These are phyloP conservation scores for Sporobolomyces pararoseus DNA, from an alignment of 768 basidiomycete species.

Conservation along the genomic window DNA sequence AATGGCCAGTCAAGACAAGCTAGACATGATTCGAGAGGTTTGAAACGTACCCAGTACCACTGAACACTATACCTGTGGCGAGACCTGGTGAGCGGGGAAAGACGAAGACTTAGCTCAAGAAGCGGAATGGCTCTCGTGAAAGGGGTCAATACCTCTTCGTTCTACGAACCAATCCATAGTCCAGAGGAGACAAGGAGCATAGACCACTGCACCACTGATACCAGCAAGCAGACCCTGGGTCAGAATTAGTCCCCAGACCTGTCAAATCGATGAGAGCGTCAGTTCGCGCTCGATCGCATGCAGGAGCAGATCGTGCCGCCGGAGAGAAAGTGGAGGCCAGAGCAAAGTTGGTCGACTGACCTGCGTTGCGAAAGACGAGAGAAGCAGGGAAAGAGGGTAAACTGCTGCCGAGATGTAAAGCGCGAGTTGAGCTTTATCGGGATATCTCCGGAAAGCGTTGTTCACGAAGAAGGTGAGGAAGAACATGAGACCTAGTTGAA, in stretches of 20 bases:
- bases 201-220: constrained; percentile 5
- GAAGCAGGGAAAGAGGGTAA: constrained; percentile 6
- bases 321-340: no score
- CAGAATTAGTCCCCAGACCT: constrained; percentile 36
- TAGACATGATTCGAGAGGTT: no score
- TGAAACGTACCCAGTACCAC: not conserved
- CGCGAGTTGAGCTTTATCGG: constrained; percentile 13
- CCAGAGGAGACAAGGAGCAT: constrained; percentile 18
- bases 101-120: no score
- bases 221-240: constrained; percentile 19
- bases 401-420: not conserved
- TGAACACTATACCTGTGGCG: no score
- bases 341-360: not conserved
- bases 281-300: no score
- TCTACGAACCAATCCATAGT: constrained; percentile 16
- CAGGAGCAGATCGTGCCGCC: no score
- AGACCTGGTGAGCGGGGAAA: no score
- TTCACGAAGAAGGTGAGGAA: constrained; percentile 18
- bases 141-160: constrained; percentile 14
- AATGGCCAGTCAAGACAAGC: not conserved
- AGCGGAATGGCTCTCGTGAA: no score
- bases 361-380: constrained; percentile 16
- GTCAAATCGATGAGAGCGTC: no score
- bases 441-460: constrained; percentile 24
- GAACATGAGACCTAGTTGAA: constrained; percentile 4